Conservation (phyloP, 257 asterid genomes). For the Penstemon barbatus region DNA sequence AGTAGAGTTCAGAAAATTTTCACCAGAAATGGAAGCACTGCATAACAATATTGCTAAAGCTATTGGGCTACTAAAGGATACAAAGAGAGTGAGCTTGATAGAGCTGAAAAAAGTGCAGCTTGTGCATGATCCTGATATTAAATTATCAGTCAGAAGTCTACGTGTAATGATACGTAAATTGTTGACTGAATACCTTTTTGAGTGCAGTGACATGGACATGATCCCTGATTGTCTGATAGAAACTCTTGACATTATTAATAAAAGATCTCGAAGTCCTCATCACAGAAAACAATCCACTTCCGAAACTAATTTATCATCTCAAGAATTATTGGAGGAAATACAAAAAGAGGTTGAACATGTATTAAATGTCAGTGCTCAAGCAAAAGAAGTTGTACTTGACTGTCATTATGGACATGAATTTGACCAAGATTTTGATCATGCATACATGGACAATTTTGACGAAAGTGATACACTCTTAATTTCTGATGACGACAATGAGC, state of each 20-base stretch:
- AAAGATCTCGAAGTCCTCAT: slow-evolving; percentile 31
- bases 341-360: slow-evolving; percentile 62
- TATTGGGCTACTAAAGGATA: slow-evolving; percentile 40
- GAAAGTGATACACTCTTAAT: slow-evolving; percentile 35
- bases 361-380: slow-evolving; percentile 71
- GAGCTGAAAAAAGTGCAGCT: slow-evolving; percentile 49
- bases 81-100: slow-evolving; percentile 35
- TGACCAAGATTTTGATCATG: slow-evolving; percentile 65
- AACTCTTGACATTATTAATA: slow-evolving; percentile 50
- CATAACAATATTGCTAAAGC: slow-evolving; percentile 71
- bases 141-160: slow-evolving; percentile 37
- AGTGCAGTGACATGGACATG: slow-evolving; percentile 70
- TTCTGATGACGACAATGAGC: slow-evolving; percentile 39
- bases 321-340: slow-evolving; percentile 39
- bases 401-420: slow-evolving; percentile 46
- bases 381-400: slow-evolving; percentile 67
- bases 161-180: slow-evolving; percentile 48
- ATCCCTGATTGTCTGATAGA: slow-evolving; percentile 54
- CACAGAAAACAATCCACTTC: slow-evolving; percentile 22
- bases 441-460: slow-evolving; percentile 57
- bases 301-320: slow-evolving; percentile 25
- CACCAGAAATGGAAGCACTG: slow-evolving; percentile 66
- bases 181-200: slow-evolving; percentile 69
- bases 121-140: slow-evolving; percentile 42
- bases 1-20: slow-evolving; percentile 48